Evolutionary conservation across 495 filamentous ascomycete species (phyloP).

Genomic region (Podospora pseudoanserina): DNA sequence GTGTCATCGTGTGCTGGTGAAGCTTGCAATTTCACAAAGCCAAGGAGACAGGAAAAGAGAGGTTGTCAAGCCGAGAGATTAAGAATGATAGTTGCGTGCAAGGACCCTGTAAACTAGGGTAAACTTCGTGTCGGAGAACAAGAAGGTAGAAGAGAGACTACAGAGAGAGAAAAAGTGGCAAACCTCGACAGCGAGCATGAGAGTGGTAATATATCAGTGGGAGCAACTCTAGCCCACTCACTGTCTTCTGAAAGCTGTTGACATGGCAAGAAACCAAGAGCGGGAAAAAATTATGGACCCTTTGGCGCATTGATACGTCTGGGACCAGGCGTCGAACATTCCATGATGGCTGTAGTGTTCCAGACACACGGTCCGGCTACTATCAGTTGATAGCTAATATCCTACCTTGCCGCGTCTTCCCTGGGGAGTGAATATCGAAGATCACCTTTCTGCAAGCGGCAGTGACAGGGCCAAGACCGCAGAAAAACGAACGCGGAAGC

Average conservation of each 20-base stretch:
- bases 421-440: not conserved
- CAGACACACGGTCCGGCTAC: slow-evolving; percentile 4
- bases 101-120: not conserved
- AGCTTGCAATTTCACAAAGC: not conserved
- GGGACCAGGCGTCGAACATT: not conserved
- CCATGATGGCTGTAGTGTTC: not conserved
- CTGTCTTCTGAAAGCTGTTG: not conserved
- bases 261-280: not conserved
- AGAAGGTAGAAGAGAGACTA: not conserved
- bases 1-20: slow-evolving; percentile 39
- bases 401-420: not conserved
- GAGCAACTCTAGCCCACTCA: not conserved
- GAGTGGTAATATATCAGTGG: not conserved
- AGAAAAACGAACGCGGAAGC: not conserved
- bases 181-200: slow-evolving; percentile 24
- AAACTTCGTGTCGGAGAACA: not conserved
- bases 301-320: slow-evolving; percentile 1
- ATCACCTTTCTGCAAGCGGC: not conserved
- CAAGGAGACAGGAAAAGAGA: not conserved
- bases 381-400: not conserved
- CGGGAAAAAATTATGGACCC: not conserved
- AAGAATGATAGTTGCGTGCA: not conserved
- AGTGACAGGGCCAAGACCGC: not conserved
- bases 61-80: not conserved
- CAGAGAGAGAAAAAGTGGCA: not conserved